Evolutionary conservation across 805 yeast species (phyloP), one percentile per base, ranked within the genome.

Genomic region (Millerago galiae): DNA sequence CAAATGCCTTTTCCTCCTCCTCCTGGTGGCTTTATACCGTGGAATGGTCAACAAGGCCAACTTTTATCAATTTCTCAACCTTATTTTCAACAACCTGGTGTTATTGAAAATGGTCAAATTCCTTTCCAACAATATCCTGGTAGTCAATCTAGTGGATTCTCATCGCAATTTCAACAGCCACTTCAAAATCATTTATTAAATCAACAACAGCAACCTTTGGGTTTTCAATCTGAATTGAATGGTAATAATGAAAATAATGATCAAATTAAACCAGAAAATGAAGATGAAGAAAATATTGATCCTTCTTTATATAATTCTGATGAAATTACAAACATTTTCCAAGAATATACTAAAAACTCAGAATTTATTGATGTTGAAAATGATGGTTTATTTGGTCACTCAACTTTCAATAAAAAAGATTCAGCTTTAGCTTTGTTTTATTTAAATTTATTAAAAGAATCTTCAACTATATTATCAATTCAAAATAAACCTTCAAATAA

Each of bases 301-400:
- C 53, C 53, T 4, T 45, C 52, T 1, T 35, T 50, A 16, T 41
- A 43, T 24, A 41, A 38, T 14, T 43, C 49, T 21, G 44, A 38
- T 38, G 52, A 46, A 28, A 37, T 53, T 10, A 37, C 56, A 15
- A 37, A 34, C 6, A 17, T 47, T 2, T 46, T 48, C 38, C 45
- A 49, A 18, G 37, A 40, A 16, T 44, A 40, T 15, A 26, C 48
- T 8, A 47, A 52, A 11, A 44, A 46, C 17, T 37, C 56, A 14
- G 41, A 46, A 24, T 37, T 36, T 24, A 34, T 53, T 28, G 36
- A 40, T 10, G 21, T 51, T 17, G 48, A 52, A 15, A 37, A 47
- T 16, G 41, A 43, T 16, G 60, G 61, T 2, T 21, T 57, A 25
- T 56, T 55, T 40, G 53, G 47, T n/a, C 29, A 38, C 6, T 43